Evolutionary conservation across 805 yeast species (phyloP), one percentile per base, ranked within the genome.

Genomic region (Peterozyma toletana): DNA sequence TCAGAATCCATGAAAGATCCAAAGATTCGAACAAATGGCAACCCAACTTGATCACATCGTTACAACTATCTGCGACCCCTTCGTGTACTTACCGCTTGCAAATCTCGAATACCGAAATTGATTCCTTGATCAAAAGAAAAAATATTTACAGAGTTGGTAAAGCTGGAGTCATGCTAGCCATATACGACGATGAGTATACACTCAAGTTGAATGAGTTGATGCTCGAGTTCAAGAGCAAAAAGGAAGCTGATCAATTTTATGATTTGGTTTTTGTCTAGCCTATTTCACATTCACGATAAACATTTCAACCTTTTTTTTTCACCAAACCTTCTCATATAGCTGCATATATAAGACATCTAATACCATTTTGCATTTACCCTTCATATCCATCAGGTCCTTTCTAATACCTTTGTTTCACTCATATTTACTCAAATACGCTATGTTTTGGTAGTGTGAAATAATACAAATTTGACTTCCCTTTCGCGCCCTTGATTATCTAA

Each of bases 111-210:
- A 37, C 35, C 14, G 6, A 16, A 10, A 38, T 44, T 10, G 39
- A 40, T 29, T 6, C 14, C 35, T 16, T 39, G 14, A 21, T 44
- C n/a, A 44, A 40, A 18, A 15, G 10, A n/a, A 40, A 44, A 11
- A 37, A 44, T 14, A 38, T 44, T 21, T 33, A 39, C n/a, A 44
- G 46, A 37, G 46, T 44, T 3, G 46, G 46, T 30, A 44, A 44
- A 16, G 43, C 43, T 21, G 46, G 46, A 33, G 38, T 44, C n/a
- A 37, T 44, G 35, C 33, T 44, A 30, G 37, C 38, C 29, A 9
- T 44, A 9, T 21, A 17, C 13, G 35, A 13, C 18, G 43, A 40
- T 10, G 39, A 34, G 3, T 41, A 35, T 10, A 16, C 38, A 11
- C 31, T 18, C 10, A 21, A 21, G 27, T 21, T 21, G 27, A 21